Percentiles rank a stretch among this genome's conserved stretches.
Conservation (phyloP, 2,329 filamentous ascomycete species). For the Fusarium keratoplasticum region DNA sequence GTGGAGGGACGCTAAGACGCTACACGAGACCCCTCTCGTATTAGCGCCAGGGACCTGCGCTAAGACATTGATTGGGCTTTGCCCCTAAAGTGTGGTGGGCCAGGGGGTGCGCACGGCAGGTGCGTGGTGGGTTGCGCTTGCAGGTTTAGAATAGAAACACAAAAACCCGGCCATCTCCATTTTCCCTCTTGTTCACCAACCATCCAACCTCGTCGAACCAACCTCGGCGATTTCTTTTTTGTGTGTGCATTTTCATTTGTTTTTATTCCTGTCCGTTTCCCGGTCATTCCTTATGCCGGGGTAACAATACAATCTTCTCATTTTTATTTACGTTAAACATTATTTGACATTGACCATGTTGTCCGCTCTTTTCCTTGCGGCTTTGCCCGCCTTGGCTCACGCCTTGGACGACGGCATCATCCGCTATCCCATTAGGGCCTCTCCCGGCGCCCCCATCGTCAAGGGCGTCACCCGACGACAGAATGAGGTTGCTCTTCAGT, state of each 20-base stretch:
- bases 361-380: conserved; percentile 46
- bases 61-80: background rate
- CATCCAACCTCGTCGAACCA: conserved; percentile 14
- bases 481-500: conserved; percentile 37
- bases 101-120: background rate
- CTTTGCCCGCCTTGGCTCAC: conserved; percentile 44
- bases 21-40: conserved; percentile 18
- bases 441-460: conserved; percentile 42
- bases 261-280: conserved; percentile 13
- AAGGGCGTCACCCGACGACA: conserved; percentile 48
- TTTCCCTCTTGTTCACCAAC: background rate
- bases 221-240: conserved; percentile 6
- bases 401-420: conserved; percentile 43
- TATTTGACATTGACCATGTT: conserved; percentile 42
- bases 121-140: background rate
- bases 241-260: conserved; percentile 4
- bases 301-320: conserved; percentile 16
- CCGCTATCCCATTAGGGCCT: conserved; percentile 46
- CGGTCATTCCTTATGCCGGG: conserved; percentile 46
- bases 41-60: conserved; percentile 25
- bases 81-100: background rate
- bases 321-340: background rate
- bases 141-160: conserved; percentile 31
- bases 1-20: conserved; percentile 7
- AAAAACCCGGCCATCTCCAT: conserved; percentile 20